Conservation (phyloP, 225 moss, liverwort and hornwort genomes). For the Ulota crispa region DNA sequence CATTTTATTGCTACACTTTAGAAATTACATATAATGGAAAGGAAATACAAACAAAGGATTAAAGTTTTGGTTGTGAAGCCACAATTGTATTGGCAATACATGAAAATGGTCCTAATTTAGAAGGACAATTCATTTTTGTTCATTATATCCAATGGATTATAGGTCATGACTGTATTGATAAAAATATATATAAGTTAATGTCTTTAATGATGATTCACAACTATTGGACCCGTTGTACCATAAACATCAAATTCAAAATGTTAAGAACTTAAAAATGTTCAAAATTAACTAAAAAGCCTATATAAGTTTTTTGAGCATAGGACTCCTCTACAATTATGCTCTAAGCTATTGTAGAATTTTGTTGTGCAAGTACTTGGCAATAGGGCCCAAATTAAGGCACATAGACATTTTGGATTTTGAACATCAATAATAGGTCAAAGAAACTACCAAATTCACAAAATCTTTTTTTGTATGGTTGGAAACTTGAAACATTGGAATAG, state of each 20-base stretch:
- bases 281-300: background rate
- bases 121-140: too few species aligned
- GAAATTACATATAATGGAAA: background rate
- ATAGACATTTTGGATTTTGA: background rate
- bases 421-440: background rate
- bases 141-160: too few species aligned
- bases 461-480: rapidly evolving
- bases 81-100: too few species aligned
- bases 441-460: background rate
- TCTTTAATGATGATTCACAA: background rate
- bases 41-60: background rate
- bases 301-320: background rate
- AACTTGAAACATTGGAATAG: background rate
- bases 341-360: background rate
- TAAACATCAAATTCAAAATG: background rate
- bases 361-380: background rate
- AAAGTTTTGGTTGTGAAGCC: background rate
- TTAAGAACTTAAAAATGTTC: too few species aligned
- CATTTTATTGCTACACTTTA: background rate
- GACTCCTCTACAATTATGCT: background rate
- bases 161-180: too few species aligned
- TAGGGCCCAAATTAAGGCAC: background rate
- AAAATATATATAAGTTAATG: rapidly evolving
- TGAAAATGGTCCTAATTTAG: too few species aligned
- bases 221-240: too few species aligned